Evolutionary conservation across 2,329 filamentous ascomycete genomes (phyloP).

Genomic region (Claviceps citrina): DNA sequence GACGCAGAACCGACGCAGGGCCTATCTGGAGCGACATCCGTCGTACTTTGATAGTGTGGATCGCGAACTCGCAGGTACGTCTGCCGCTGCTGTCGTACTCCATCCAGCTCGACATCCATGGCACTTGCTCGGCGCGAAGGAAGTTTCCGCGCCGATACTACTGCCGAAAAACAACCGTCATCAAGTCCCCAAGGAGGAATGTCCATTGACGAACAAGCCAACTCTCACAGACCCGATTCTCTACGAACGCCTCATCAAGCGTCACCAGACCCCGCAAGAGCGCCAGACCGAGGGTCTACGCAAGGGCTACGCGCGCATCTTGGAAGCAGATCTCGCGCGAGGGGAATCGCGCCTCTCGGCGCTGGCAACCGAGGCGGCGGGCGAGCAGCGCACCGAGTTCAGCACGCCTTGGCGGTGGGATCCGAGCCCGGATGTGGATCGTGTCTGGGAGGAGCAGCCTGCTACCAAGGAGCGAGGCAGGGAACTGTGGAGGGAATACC

Average conservation of each 20-base stretch:
- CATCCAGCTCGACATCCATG: too few relatives aligned
- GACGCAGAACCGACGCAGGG: constrained; percentile 60
- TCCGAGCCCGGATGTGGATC: not conserved
- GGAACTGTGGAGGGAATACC: constrained; percentile 54
- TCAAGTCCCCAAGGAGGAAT: too few relatives aligned
- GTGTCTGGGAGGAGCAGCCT: constrained; percentile 16
- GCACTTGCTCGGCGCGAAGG: too few relatives aligned
- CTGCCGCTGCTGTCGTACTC: too few relatives aligned
- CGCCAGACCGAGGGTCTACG: constrained; percentile 55
- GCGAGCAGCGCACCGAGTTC: not conserved
- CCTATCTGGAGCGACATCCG: constrained; percentile 58
- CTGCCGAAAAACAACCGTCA: too few relatives aligned
- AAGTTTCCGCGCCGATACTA: too few relatives aligned
- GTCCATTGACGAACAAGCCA: too few relatives aligned
- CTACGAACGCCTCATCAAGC: constrained; percentile 66
- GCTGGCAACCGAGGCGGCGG: constrained; percentile 10
- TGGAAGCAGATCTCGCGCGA: constrained; percentile 63
- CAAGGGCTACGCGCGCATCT: constrained; percentile 64
- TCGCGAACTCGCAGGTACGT: constrained; percentile 38
- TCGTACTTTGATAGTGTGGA: constrained; percentile 49
- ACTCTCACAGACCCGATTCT: constrained; percentile 50
- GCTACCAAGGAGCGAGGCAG: constrained; percentile 46
- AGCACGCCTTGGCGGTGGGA: not conserved
- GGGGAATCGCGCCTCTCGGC: constrained; percentile 61
- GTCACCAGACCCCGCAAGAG: constrained; percentile 59